Percentiles rank a stretch among this genome's conserved stretches.
Conservation (phyloP, 495 filamentous ascomycete species). For the Aspergillus indologenus region DNA sequence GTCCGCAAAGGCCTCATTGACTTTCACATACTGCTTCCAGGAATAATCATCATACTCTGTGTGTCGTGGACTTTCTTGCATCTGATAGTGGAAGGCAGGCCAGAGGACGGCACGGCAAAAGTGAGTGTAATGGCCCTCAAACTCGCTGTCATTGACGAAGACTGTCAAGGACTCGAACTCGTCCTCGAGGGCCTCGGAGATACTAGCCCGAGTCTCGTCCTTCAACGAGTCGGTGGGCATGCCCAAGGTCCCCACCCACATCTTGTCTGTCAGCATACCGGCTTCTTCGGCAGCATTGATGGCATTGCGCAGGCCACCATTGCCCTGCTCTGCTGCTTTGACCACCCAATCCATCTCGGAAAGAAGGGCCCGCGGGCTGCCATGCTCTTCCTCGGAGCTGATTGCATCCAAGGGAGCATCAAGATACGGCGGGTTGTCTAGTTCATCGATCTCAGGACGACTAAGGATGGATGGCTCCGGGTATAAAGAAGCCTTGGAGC, state of each 20-base stretch:
- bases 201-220: conserved; percentile 67
- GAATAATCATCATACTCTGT: conserved; percentile 96
- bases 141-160: conserved; percentile 80
- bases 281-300: conserved; percentile 69
- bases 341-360: conserved; percentile 72
- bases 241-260: conserved; percentile 85
- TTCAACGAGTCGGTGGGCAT: conserved; percentile 84
- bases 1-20: conserved; percentile 89
- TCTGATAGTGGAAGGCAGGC: conserved; percentile 95
- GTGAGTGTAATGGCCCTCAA: conserved; percentile 87
- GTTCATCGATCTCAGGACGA: conserved; percentile 50
- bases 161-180: conserved; percentile 79
- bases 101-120: conserved; percentile 89
- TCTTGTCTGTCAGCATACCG: conserved; percentile 61
- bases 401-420: conserved; percentile 12
- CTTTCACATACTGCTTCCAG: conserved; percentile 85
- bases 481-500: conserved; percentile 60
- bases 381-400: conserved; percentile 47
- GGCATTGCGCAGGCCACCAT: conserved; percentile 85
- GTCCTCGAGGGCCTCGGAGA: conserved; percentile 70
- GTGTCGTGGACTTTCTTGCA: conserved; percentile 94
- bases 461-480: conserved; percentile 72
- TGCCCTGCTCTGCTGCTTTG: conserved; percentile 80
- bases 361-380: conserved; percentile 56
- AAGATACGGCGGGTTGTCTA: conserved; percentile 16